These are phyloP conservation scores for Pseudopyrenochaeta lycopersici DNA, from an alignment of 2,329 filamentous ascomycete species.

Conservation along the genomic window DNA sequence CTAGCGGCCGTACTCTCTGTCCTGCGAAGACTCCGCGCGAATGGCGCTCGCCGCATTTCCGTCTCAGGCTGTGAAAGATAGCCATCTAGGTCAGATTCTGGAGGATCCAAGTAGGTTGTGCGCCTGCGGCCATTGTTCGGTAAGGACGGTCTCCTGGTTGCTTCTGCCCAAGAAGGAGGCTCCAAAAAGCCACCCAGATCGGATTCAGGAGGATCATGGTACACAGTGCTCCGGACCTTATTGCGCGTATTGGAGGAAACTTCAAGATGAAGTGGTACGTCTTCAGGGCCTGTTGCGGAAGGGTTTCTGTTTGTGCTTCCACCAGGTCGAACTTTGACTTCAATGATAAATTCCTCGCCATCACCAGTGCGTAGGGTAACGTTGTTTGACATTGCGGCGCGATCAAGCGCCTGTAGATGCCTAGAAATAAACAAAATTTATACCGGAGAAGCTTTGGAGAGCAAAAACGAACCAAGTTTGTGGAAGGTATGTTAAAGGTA, in stretches of 20 bases:
- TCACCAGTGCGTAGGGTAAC: slow-evolving; percentile 2
- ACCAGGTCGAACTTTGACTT: slow-evolving; percentile 6
- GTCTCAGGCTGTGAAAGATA: slow-evolving; percentile 4
- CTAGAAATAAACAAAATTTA: not conserved
- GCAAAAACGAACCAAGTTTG: not conserved
- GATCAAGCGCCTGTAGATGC: not conserved
- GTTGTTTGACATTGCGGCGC: not conserved
- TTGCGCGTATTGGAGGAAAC: not conserved
- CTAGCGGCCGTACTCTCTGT: not conserved
- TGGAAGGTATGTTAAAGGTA: not conserved
- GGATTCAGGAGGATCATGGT: slow-evolving; percentile 5
- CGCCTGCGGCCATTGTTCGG: not conserved
- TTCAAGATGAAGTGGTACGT: slow-evolving; percentile 2
- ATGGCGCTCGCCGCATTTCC: not conserved
- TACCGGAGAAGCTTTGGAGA: not conserved
- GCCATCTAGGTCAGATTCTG: slow-evolving; percentile 3
- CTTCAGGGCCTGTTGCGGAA: not conserved
- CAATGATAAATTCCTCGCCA: slow-evolving; percentile 3
- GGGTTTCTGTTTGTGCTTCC: not conserved
- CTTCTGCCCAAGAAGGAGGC: slow-evolving; percentile 1
- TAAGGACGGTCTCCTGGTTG: slow-evolving; percentile 1
- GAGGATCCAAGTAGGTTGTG: slow-evolving; percentile 3
- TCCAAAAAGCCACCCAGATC: not conserved
- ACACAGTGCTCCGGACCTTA: not conserved
- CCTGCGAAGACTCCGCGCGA: not conserved